Percentiles rank a stretch among this genome's conserved stretches.
These are phyloP conservation scores for Aspergillus neotritici DNA, from an alignment of 2,329 filamentous ascomycete species.

Conservation along the genomic window DNA sequence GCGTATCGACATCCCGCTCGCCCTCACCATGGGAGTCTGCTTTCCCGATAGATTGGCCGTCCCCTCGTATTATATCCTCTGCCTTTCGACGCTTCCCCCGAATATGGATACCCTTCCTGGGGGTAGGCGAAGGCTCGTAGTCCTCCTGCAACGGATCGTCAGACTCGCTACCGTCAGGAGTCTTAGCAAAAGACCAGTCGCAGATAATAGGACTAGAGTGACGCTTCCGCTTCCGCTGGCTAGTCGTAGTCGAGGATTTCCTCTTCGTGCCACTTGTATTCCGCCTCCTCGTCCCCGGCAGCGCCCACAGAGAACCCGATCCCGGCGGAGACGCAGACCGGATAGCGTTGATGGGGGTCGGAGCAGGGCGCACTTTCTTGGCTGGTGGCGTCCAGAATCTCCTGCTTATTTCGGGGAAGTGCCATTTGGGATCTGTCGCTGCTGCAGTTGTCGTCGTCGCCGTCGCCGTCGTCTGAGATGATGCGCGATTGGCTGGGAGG, in stretches of 20 bases:
- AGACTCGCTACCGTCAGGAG: conserved; percentile 35
- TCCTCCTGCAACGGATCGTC: conserved; percentile 39
- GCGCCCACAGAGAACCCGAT: conserved; percentile 35
- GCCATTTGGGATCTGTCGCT: conserved; percentile 25
- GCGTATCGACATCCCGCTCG: too few relatives aligned
- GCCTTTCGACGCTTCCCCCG: conserved; percentile 15
- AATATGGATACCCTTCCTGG: conserved; percentile 18
- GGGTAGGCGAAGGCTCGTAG: conserved; percentile 27
- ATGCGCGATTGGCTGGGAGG: conserved; percentile 9
- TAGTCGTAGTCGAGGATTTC: conserved; percentile 15
- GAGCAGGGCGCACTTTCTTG: conserved; percentile 13
- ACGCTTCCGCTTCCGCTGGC: conserved; percentile 19
- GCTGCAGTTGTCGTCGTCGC: conserved; percentile 6
- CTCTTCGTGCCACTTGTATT: conserved; percentile 19
- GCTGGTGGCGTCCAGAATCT: conserved; percentile 22
- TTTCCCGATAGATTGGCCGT: too few relatives aligned
- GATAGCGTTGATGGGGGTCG: conserved; percentile 6
- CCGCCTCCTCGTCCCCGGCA: conserved; percentile 21
- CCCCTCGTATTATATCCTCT: neutral
- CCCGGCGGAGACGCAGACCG: conserved; percentile 31
- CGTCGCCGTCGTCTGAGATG: neutral
- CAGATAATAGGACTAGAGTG: conserved; percentile 25
- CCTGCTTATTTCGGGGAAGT: conserved; percentile 25
- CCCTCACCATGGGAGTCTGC: too few relatives aligned
- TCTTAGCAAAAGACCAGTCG: conserved; percentile 35